Evolutionary conservation across 768 basidiomycete species (phyloP), one percentile per base, ranked within the genome.

Genomic region (Russula olivacea): DNA sequence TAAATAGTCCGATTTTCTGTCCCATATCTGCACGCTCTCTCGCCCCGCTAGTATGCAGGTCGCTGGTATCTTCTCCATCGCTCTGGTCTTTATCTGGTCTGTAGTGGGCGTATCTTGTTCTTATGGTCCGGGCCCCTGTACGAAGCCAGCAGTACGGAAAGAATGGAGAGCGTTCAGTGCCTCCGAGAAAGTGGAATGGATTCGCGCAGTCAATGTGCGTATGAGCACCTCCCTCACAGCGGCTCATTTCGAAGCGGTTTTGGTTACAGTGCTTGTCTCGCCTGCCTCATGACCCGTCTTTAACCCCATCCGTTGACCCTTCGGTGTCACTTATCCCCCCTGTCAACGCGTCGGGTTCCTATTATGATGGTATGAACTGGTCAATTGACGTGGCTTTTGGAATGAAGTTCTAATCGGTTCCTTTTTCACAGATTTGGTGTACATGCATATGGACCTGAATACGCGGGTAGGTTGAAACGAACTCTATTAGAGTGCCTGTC

Each of bases 401-500:
- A 5, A 9, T 47, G 21, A 47, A 8, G 21, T 17, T 2, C 25
- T 25, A 14, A 49, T 21, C 43, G 10, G 9, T 28, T 32, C 41
- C n/a, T 38, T 23, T 45, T 34, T 36, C n/a, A 19, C 60, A 60
- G 70, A 71, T 30, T 36, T 71, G 15, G 68, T 66, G 8, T 71
- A 71, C 47, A 43, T 71, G 11, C 70, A 70, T 59, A 71, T 71
- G 70, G 70, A 71, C 45, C 55, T 71, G 28, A 71, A 70, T 48
- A 67, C 65, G 14, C 41, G 40, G 54, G 69, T 67, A 57, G 11
- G 57, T 47, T 5, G 8, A 28, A n/a, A 4, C 21, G 34, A 28
- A n/a, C 43, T 28, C 12, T 2, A 36, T 21, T 38, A 9, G 3
- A 19, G 4, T 30, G 17, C 28, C n/a, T 28, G 9, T 25, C 21